These are phyloP conservation scores for Gossypium longicalyx DNA, from an alignment of 345 rosid species.

Conservation along the genomic window DNA sequence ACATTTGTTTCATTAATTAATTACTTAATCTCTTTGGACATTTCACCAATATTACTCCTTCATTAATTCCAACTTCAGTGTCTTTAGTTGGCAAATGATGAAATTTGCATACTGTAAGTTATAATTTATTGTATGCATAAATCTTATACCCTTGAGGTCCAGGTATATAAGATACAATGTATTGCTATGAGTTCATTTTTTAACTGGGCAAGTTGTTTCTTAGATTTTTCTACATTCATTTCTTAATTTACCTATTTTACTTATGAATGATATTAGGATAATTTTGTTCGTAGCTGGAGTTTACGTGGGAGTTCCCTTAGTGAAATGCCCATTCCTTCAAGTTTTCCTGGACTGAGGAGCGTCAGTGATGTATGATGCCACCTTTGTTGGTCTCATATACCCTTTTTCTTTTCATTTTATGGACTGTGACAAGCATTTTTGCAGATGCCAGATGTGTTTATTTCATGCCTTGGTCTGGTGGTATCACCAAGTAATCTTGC, in stretches of 20 bases:
- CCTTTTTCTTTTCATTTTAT: constrained; percentile 16
- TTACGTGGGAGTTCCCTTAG: constrained; percentile 43
- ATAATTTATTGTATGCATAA: not conserved
- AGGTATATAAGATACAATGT: not conserved
- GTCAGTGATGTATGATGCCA: constrained; percentile 54
- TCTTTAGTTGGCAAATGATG: not conserved
- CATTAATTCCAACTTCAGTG: not conserved
- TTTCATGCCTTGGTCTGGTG: constrained; percentile 79
- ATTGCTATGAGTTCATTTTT: not conserved
- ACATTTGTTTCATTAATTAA: not conserved
- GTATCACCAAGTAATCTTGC: constrained; percentile 78
- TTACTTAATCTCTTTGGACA: not conserved
- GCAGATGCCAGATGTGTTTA: constrained; percentile 76
- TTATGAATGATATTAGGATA: constrained; percentile 50
- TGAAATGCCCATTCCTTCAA: constrained; percentile 68
- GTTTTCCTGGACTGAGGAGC: constrained; percentile 52
- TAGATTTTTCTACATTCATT: not conserved
- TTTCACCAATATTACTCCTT: constrained; percentile 3
- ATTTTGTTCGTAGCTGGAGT: constrained; percentile 75
- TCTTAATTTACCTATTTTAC: not conserved
- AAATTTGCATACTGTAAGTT: not conserved
- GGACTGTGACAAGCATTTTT: constrained; percentile 18
- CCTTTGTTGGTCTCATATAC: constrained; percentile 9
- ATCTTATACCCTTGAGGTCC: not conserved
- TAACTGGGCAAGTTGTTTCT: not conserved